Percentiles rank a stretch among this genome's conserved stretches.
phyloP scores from a whole-genome alignment of 345 rosid genomes.

The Clausena lansium region DNA sequence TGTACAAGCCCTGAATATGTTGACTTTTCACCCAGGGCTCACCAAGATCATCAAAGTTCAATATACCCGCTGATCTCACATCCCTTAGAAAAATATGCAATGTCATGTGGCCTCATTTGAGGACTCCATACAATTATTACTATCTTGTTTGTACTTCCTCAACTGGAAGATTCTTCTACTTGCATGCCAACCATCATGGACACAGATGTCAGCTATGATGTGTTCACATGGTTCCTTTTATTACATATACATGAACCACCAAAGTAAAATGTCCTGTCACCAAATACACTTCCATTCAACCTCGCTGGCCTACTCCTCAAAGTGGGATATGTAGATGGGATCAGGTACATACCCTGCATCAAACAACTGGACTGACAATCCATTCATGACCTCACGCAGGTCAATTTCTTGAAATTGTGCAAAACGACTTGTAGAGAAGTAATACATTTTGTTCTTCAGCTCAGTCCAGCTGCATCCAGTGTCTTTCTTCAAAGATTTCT shows the following conservation, averaged over 20 bases:
- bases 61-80: background rate
- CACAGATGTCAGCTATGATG: slow-evolving; percentile 1
- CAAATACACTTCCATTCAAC: background rate
- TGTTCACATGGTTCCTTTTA: background rate
- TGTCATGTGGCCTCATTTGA: slow-evolving; percentile 6
- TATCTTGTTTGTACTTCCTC: background rate
- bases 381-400: slow-evolving; percentile 13
- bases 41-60: background rate
- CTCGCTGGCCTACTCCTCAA: slow-evolving; percentile 9
- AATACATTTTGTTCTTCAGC: slow-evolving; percentile 23
- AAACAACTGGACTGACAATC: slow-evolving; percentile 21
- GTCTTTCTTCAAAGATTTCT: slow-evolving; percentile 29
- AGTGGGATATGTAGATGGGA: slow-evolving; percentile 12
- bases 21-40: slow-evolving; percentile 39
- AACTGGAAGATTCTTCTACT: background rate
- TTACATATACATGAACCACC: background rate
- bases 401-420: slow-evolving; percentile 21
- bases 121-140: background rate
- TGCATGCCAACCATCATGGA: background rate
- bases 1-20: slow-evolving; percentile 48
- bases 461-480: slow-evolving; percentile 33
- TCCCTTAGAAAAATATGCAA: background rate
- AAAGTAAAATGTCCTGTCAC: background rate
- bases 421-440: slow-evolving; percentile 21
- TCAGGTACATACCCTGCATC: slow-evolving; percentile 29